phyloP scores from a whole-genome alignment of 202 grass and related monocot genomes.

The Dendrocalamus latiflorus region DNA sequence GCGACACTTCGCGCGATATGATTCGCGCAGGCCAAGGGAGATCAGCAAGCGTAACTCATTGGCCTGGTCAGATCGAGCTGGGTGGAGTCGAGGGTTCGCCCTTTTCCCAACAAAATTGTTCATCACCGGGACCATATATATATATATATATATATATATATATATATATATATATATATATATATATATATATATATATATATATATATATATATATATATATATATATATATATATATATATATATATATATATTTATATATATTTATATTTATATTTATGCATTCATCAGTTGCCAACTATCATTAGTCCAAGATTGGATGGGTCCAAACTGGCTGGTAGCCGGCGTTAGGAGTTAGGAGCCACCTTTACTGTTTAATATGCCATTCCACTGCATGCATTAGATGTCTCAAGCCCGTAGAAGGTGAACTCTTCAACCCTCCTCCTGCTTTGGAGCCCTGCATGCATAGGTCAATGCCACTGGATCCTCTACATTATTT shows the following conservation, averaged over 20 bases:
- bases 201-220: not conserved
- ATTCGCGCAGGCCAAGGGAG: not conserved
- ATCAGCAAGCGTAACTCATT: not conserved
- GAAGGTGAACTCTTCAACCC: conserved; percentile 14
- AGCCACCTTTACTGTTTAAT: too few species aligned
- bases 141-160: not conserved
- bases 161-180: too few species aligned
- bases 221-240: too few species aligned
- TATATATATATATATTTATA: not conserved
- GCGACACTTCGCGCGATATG: not conserved
- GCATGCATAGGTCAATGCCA: not conserved
- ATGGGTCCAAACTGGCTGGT: too few species aligned
- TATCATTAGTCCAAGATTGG: too few species aligned
- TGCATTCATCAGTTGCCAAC: too few species aligned
- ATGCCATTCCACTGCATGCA: too few species aligned
- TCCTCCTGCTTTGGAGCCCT: not conserved
- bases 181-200: too few species aligned
- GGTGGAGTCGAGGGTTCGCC: not conserved
- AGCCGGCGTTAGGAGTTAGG: too few species aligned
- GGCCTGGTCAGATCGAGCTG: conserved; percentile 22
- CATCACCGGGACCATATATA: not conserved
- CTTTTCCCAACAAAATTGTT: not conserved
- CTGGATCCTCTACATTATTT: not conserved
- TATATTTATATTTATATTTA: too few species aligned
- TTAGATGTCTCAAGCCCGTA: too few species aligned